A percentile compares a stretch with the other conserved stretches of the same genome.
Conservation (phyloP, 345 rosid species). For the Hibiscus trionum region DNA sequence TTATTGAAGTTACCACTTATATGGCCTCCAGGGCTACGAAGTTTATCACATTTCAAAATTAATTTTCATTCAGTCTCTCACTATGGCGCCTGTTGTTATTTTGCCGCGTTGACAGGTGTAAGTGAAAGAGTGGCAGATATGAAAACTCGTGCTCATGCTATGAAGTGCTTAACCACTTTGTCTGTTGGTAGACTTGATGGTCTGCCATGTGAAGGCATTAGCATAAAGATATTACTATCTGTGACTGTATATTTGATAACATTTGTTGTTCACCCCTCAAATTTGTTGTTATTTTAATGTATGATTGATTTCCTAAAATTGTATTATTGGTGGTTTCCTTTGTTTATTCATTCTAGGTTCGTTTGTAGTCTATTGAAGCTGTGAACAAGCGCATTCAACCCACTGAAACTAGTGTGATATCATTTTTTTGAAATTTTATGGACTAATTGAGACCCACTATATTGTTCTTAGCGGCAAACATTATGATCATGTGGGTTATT, state of each 20-base stretch:
- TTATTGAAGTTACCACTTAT: slow-evolving; percentile 67
- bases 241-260: not conserved
- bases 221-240: slow-evolving; percentile 59
- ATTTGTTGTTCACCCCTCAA: not conserved
- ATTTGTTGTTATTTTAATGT: not conserved
- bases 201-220: slow-evolving; percentile 93
- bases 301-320: not conserved
- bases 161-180: slow-evolving; percentile 79
- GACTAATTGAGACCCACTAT: not conserved
- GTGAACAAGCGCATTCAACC: slow-evolving; percentile 95
- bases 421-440: not conserved
- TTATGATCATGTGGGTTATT: slow-evolving; percentile 5
- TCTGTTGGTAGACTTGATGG: slow-evolving; percentile 72
- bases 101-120: slow-evolving; percentile 44
- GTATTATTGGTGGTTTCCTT: not conserved
- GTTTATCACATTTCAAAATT: slow-evolving; percentile 21
- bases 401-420: slow-evolving; percentile 70
- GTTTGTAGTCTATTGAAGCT: slow-evolving; percentile 92
- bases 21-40: slow-evolving; percentile 63
- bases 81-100: slow-evolving; percentile 1
- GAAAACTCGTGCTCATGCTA: slow-evolving; percentile 91
- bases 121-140: slow-evolving; percentile 98
- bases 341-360: slow-evolving; percentile 39
- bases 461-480: not conserved
- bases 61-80: not conserved